These are phyloP conservation scores for Potentilla sterilis DNA, from an alignment of 306 rosid genomes.

Conservation along the genomic window DNA sequence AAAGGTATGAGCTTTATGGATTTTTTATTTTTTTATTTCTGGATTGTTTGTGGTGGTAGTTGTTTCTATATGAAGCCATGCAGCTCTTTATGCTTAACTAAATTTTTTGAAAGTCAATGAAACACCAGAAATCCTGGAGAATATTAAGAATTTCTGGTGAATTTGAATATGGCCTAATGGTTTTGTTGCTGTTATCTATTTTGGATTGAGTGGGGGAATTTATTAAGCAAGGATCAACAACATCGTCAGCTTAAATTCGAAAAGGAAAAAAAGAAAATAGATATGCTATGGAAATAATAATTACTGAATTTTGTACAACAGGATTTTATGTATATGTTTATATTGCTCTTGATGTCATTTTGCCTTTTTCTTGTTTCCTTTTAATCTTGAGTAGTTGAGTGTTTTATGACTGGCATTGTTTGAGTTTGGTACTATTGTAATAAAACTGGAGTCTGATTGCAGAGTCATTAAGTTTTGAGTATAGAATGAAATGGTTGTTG, in stretches of 20 bases:
- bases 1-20: background rate
- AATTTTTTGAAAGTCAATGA: background rate
- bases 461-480: background rate
- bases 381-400: background rate
- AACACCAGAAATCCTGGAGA: background rate
- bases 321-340: background rate
- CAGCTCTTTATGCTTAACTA: constrained; percentile 1
- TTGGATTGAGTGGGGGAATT: background rate
- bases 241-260: background rate
- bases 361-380: background rate
- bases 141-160: background rate
- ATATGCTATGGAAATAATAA: background rate
- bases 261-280: background rate
- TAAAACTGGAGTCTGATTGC: too few relatives aligned
- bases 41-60: background rate
- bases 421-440: background rate
- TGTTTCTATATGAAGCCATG: constrained; percentile 2
- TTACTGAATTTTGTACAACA: background rate
- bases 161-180: background rate
- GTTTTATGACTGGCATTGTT: background rate
- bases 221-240: background rate
- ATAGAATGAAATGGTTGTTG: background rate
- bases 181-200: background rate
- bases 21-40: background rate
- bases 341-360: background rate